These are phyloP conservation scores for Taphrina betulina DNA, from an alignment of 1,139 yeast genomes.

Conservation along the genomic window DNA sequence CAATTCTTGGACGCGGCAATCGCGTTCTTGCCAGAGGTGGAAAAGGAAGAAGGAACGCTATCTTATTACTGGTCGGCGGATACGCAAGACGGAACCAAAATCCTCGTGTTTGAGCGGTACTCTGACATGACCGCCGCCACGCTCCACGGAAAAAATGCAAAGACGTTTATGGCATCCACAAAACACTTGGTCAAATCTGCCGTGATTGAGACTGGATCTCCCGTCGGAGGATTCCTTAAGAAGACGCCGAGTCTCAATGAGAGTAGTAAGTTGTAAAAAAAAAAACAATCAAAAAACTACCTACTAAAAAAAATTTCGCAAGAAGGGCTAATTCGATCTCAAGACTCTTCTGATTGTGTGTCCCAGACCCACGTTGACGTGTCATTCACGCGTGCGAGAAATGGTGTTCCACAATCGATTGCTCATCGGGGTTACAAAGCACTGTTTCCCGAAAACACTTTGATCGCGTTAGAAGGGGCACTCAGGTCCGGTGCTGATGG, in stretches of 20 bases:
- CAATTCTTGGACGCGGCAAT: slow-evolving; percentile 13
- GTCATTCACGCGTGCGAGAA: slow-evolving; percentile 4
- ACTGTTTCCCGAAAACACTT: slow-evolving; percentile 73
- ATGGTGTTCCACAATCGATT: slow-evolving; percentile 23
- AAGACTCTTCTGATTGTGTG: too few species aligned
- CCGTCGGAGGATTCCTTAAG: slow-evolving; percentile 22
- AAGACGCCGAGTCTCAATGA: slow-evolving; percentile 11
- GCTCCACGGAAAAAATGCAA: slow-evolving; percentile 3
- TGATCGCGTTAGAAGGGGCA: slow-evolving; percentile 70
- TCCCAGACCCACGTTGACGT: too few species aligned
- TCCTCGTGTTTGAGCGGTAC: slow-evolving; percentile 30
- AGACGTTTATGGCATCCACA: slow-evolving; percentile 3
- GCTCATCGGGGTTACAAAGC: slow-evolving; percentile 51
- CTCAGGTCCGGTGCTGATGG: slow-evolving; percentile 65
- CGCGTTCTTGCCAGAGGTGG: slow-evolving; percentile 5
- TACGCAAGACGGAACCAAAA: slow-evolving; percentile 13
- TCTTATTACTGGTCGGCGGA: slow-evolving; percentile 28
- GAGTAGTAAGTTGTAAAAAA: slow-evolving; percentile 23
- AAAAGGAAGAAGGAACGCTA: slow-evolving; percentile 23
- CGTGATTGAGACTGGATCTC: slow-evolving; percentile 15
- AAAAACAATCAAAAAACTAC: too few species aligned
- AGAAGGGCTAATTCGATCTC: too few species aligned
- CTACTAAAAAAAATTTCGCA: too few species aligned
- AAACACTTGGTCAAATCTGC: slow-evolving; percentile 10
- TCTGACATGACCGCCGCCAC: slow-evolving; percentile 5